Evolutionary conservation across 352 stramenopile species (phyloP).

Genomic region (Phytophthora vignae): DNA sequence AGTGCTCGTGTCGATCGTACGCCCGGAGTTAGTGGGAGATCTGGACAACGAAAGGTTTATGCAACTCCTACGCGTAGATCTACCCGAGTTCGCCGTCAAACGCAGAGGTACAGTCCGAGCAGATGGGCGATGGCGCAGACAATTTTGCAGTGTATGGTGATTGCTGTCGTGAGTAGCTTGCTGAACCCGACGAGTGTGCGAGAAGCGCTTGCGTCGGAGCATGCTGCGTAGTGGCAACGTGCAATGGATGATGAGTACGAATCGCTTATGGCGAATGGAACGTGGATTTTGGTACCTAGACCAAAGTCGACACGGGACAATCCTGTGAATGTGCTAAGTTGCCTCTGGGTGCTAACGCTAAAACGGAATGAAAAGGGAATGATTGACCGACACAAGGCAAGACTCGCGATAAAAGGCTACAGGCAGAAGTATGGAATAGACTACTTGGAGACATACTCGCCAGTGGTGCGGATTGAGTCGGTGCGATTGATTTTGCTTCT

Average conservation of each 20-base stretch:
- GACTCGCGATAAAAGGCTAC: background rate
- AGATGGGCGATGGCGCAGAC: background rate
- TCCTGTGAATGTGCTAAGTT: background rate
- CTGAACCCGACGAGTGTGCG: background rate
- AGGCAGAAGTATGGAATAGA: background rate
- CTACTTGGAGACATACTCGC: background rate
- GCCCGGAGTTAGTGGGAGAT: no score
- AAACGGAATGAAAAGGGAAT: background rate
- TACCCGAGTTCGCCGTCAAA: background rate
- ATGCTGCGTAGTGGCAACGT: background rate
- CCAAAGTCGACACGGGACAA: no score
- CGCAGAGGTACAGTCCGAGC: background rate
- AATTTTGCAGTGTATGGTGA: background rate
- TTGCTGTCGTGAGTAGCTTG: background rate
- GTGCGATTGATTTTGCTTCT: background rate
- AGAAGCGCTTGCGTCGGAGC: background rate
- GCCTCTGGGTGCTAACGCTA: background rate
- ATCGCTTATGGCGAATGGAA: background rate
- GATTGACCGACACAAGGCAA: background rate
- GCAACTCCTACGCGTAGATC: background rate
- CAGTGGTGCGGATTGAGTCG: background rate
- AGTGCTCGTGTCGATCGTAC: no score
- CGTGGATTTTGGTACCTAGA: background rate
- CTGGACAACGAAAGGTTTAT: background rate
- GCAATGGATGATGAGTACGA: background rate